A percentile compares a stretch with the other conserved stretches of the same genome.
These are phyloP conservation scores for Papilionanthe hybrid DNA, from an alignment of 116 monocot species.

Conservation along the genomic window DNA sequence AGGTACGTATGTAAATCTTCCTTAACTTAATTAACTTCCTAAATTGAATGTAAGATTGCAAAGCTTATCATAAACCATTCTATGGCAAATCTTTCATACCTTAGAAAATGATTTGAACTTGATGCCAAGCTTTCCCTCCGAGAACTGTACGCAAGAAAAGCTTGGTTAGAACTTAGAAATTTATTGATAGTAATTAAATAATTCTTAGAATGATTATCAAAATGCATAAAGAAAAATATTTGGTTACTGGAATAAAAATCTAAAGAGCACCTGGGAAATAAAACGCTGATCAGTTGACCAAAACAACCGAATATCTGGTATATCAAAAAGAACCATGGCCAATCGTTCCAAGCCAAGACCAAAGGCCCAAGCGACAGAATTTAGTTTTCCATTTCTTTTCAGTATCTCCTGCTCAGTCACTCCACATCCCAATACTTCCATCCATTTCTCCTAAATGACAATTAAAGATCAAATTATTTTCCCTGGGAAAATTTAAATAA, in stretches of 20 bases:
- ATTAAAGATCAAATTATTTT: slow-evolving; percentile 4
- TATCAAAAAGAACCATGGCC: slow-evolving; percentile 97
- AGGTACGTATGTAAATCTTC: no score
- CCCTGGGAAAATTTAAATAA: background rate
- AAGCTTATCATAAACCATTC: background rate
- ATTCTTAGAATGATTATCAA: background rate
- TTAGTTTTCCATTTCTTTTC: slow-evolving; percentile 58
- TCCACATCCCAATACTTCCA: slow-evolving; percentile 98
- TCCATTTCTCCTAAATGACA: slow-evolving; percentile 70
- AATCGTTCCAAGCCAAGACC: slow-evolving; percentile 93
- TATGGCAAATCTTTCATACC: slow-evolving; percentile 32
- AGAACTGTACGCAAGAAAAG: slow-evolving; percentile 49
- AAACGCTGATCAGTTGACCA: slow-evolving; percentile 93
- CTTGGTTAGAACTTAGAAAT: background rate
- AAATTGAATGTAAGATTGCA: no score
- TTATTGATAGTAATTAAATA: background rate
- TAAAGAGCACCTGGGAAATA: slow-evolving; percentile 72
- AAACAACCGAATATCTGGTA: slow-evolving; percentile 91
- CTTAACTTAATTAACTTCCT: no score
- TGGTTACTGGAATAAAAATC: background rate
- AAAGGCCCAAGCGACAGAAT: slow-evolving; percentile 94
- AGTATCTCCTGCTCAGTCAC: slow-evolving; percentile 91
- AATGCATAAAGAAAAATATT: background rate
- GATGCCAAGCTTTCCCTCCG: slow-evolving; percentile 75
- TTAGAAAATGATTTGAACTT: slow-evolving; percentile 97